These are phyloP conservation scores for Leishmania turanica DNA, from an alignment of 208 protist species.

Conservation along the genomic window DNA sequence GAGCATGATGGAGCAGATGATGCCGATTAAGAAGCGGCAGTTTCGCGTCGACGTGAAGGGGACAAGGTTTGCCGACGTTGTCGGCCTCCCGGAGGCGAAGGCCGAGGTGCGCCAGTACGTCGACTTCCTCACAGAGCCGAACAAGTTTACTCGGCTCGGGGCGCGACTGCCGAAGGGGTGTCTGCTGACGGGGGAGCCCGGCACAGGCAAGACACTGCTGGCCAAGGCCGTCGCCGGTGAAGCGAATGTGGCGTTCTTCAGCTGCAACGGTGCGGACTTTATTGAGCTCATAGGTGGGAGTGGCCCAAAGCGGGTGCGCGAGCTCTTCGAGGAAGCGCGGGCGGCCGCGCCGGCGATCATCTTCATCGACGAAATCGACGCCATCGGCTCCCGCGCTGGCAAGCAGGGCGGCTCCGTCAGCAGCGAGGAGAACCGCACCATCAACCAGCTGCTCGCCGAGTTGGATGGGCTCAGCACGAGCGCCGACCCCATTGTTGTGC, in stretches of 20 bases:
- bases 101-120: constrained; percentile 98
- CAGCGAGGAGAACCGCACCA: constrained; percentile 94
- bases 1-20: constrained; percentile 87
- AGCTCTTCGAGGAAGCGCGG: constrained; percentile 96
- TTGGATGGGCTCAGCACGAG: constrained; percentile 94
- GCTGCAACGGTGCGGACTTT: constrained; percentile 96
- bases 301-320: constrained; percentile 94
- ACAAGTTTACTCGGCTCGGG: constrained; percentile 95
- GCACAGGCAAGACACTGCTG: constrained; percentile 98
- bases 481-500: constrained; percentile 93
- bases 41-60: constrained; percentile 89
- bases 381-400: constrained; percentile 89
- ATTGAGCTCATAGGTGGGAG: constrained; percentile 97
- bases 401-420: constrained; percentile 83
- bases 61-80: constrained; percentile 93
- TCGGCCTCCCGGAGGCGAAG: constrained; percentile 97
- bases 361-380: constrained; percentile 99
- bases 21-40: constrained; percentile 87
- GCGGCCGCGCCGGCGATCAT: constrained; percentile 95
- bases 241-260: constrained; percentile 95
- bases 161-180: constrained; percentile 96
- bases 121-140: constrained; percentile 96
- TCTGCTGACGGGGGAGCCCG: constrained; percentile 96
- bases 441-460: constrained; percentile 97
- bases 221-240: constrained; percentile 98